Evolutionary conservation across 345 rosid genomes (phyloP), one percentile per base, ranked within the genome.

Genomic region (Erysimum cheiranthoides): DNA sequence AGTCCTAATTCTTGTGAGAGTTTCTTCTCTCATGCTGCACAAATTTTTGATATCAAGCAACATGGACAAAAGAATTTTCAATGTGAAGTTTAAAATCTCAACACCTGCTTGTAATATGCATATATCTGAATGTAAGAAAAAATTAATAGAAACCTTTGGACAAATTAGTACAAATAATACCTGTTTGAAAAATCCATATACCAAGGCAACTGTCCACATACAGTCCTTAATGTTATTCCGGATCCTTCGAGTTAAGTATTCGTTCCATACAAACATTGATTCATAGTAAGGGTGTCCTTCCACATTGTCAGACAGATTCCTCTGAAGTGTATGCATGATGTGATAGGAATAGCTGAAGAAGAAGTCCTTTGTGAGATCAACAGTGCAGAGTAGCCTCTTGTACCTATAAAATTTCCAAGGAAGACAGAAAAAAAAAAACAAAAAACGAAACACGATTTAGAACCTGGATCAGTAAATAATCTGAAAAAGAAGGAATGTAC

Each of bases 331-430:
- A 80, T 86, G 86, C 96, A 89, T 95, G 63, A 86, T 67, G 79
- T 87, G 78, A 77, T 90, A 95, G 57, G 99, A 86, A 79, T 95
- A 95, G 91, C 99, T 95, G 85, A 87, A 95, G 86, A 87, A 90
- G 93, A 90, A 95, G 88, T 95, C 97, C 90, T 87, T 92, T 58
- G 90, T 84, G 76, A 95, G 97, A 85, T 95, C 97, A 74, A 95
- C 90, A 40, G 85, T 75, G 90, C 92, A 80, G 54, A 95, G 92
- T 65, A 95, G 97, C 89, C 89, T 92, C 93, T 92, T 95, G 93
- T 92, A 95, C 88, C 99, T 92, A 49, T 54, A 60, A 71, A 84
- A 69, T 79, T 82, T 67, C 47, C 80, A 72, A 71, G 66, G 71
- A 47, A 67, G 45, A 69, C 78, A 85, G 64, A 74, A 70, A 36